A percentile compares a stretch with the other conserved stretches of the same genome.
Conservation (phyloP, 139 green algal species). For the Picochlorum costavermella region DNA sequence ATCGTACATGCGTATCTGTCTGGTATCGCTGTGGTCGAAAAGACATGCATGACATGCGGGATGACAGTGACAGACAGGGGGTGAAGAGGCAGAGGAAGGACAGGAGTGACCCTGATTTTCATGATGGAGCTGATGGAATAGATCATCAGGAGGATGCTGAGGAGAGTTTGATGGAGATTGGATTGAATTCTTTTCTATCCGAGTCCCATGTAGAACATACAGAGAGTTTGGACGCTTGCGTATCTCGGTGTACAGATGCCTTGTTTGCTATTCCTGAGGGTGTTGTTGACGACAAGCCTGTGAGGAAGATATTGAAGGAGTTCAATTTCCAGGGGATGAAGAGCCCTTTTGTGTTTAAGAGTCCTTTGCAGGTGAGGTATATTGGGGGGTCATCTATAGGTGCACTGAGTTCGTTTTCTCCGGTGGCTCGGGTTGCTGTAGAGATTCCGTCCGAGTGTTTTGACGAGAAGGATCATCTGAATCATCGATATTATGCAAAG, state of each 20-base stretch:
- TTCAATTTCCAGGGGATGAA: not conserved
- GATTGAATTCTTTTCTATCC: not conserved
- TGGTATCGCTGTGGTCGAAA: no score
- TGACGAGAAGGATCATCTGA: constrained; percentile 60
- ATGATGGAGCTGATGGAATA: constrained; percentile 3
- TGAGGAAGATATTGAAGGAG: not conserved
- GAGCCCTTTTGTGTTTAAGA: not conserved
- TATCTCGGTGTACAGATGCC: not conserved
- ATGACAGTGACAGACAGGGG: no score
- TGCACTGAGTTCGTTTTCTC: not conserved
- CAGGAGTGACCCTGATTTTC: not conserved
- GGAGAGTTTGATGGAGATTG: constrained; percentile 31
- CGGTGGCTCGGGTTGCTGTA: constrained; percentile 48
- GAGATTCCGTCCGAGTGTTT: constrained; percentile 53
- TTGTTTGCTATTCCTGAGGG: not conserved
- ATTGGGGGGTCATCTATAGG: constrained; percentile 1
- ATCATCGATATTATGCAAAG: constrained; percentile 63
- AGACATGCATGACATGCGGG: no score
- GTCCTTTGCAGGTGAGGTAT: no score
- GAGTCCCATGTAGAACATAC: not conserved
- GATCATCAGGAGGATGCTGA: constrained; percentile 22
- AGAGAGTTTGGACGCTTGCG: constrained; percentile 12
- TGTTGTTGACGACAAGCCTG: not conserved
- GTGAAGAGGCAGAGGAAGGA: no score
- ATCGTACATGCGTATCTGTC: no score